Evolutionary conservation across 257 asterid genomes (phyloP).

Genomic region (Solanum etuberosum): DNA sequence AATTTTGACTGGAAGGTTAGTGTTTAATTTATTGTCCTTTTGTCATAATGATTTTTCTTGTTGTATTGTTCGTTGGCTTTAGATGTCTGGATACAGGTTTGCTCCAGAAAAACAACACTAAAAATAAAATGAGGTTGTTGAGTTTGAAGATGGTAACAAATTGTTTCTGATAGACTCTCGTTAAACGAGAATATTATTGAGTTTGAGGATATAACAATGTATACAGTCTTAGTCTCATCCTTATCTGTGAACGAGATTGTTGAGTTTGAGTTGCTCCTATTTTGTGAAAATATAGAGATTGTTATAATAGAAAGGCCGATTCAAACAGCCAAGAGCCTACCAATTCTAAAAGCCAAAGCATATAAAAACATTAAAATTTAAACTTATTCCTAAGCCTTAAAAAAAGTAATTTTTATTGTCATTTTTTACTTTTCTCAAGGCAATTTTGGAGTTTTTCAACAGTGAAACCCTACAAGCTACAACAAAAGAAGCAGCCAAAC

Average conservation of each 20-base stretch:
- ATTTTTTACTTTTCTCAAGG: background rate
- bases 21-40: background rate
- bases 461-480: background rate
- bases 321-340: background rate
- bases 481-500: background rate
- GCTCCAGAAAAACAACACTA: background rate
- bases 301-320: rapidly evolving
- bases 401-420: background rate
- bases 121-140: background rate
- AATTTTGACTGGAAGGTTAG: background rate
- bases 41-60: background rate
- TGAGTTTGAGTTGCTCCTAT: background rate
- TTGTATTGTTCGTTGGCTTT: background rate
- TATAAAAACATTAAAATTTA: background rate
- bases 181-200: background rate
- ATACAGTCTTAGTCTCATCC: too few species aligned
- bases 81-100: background rate
- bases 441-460: background rate
- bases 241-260: too few species aligned
- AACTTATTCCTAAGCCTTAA: background rate
- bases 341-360: background rate
- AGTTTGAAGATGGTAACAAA: background rate
- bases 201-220: too few species aligned
- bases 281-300: background rate
- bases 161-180: rapidly evolving